Percentiles rank a stretch among this genome's conserved stretches.
Conservation (phyloP, 106 monocot genomes). For the Posidonia australis region DNA sequence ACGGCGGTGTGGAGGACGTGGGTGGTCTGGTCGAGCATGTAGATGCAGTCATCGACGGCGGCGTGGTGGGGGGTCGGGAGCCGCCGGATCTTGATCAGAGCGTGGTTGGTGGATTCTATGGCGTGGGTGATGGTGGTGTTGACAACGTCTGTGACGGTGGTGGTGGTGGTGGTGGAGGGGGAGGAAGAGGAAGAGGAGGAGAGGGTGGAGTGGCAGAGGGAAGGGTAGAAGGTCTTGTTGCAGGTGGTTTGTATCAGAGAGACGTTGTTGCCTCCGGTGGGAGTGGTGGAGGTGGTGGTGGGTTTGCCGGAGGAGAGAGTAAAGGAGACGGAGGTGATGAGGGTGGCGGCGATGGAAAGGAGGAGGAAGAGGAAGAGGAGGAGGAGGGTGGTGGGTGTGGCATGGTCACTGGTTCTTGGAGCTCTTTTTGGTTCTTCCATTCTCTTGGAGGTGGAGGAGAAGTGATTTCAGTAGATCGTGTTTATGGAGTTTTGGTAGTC, state of each 20-base stretch:
- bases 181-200: not conserved
- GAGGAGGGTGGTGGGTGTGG: not conserved
- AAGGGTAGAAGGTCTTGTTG: slow-evolving; percentile 15
- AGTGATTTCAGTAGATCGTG: too few species aligned
- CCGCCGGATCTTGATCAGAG: not conserved
- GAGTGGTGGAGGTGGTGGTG: not conserved
- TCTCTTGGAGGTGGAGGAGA: too few species aligned
- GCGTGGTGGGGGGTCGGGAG: not conserved
- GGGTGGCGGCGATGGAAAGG: not conserved
- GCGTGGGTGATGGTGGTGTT: slow-evolving; percentile 4
- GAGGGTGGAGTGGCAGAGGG: slow-evolving; percentile 11
- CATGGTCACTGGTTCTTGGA: not conserved
- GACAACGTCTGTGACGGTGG: not conserved
- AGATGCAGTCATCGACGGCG: slow-evolving; percentile 9
- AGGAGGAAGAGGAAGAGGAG: not conserved
- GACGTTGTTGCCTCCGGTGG: not conserved
- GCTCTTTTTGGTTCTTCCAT: not conserved
- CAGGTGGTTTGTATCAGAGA: slow-evolving; percentile 1
- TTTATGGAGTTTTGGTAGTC: too few species aligned
- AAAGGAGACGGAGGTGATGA: not conserved
- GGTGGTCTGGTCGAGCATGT: slow-evolving; percentile 5
- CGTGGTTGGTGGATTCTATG: not conserved
- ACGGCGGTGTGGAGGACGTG: slow-evolving; percentile 1
- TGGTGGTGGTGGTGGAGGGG: not conserved
- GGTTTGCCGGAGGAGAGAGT: too few species aligned